phyloP scores from a whole-genome alignment of 139 green algal species.

The Yamagishiella unicocca region DNA sequence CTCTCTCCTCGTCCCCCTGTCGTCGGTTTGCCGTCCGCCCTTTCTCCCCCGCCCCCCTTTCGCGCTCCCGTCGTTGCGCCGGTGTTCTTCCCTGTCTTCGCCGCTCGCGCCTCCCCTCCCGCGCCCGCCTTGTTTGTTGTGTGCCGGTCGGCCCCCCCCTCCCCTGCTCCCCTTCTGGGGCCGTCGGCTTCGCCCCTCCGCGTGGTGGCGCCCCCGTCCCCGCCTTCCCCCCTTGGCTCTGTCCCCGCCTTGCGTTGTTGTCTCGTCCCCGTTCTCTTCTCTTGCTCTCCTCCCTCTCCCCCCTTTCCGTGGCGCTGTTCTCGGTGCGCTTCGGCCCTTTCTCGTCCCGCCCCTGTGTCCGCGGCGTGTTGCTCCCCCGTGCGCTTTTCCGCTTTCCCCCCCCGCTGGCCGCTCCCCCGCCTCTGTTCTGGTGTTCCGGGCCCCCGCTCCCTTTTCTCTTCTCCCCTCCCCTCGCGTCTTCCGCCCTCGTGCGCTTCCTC shows the following conservation, averaged over 20 bases:
- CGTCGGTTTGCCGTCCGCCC: background rate
- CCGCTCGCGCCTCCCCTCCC: too few species aligned
- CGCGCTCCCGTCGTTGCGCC: too few species aligned
- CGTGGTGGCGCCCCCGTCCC: too few species aligned
- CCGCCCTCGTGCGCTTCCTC: background rate
- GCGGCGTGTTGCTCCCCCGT: background rate
- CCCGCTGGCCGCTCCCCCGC: background rate
- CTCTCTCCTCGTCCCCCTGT: background rate
- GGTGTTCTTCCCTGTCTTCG: too few species aligned
- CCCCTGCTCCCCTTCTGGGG: too few species aligned
- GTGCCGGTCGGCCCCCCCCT: too few species aligned
- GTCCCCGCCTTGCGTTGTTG: too few species aligned
- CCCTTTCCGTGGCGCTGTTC: background rate
- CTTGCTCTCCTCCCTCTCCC: background rate
- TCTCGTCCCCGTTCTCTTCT: too few species aligned
- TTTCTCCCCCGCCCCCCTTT: too few species aligned
- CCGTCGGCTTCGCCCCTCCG: background rate
- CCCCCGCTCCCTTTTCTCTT: background rate
- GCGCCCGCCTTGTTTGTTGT: too few species aligned
- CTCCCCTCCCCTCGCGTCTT: background rate
- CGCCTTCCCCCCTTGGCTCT: background rate
- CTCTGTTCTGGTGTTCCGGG: background rate
- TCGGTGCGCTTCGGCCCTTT: background rate
- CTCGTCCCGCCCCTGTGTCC: background rate
- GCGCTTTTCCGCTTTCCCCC: background rate